A percentile compares a stretch with the other conserved stretches of the same genome.
phyloP scores from a whole-genome alignment of 768 basidiomycete species.

The Boletus pseudopeckii region DNA sequence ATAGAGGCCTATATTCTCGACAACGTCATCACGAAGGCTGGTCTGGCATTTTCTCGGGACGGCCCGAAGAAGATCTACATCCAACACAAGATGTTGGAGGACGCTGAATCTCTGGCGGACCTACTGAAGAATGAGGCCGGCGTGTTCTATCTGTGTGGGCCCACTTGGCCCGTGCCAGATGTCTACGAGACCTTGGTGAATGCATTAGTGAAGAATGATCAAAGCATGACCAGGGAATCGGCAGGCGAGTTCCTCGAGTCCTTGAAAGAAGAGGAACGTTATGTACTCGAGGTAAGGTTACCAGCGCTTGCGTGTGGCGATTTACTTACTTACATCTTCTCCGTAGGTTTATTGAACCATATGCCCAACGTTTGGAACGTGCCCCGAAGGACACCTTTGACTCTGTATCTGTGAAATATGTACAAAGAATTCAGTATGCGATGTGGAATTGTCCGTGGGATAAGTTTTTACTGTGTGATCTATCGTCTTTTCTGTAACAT shows the following conservation, averaged over 20 bases:
- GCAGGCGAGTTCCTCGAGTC: slow-evolving; percentile 85
- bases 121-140: slow-evolving; percentile 73
- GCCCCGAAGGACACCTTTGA: background rate
- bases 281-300: slow-evolving; percentile 77
- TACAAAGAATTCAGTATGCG: background rate
- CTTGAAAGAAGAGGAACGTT: slow-evolving; percentile 94
- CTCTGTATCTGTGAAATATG: background rate
- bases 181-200: slow-evolving; percentile 90
- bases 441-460: background rate
- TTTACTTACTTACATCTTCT: background rate
- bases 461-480: background rate
- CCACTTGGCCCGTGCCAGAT: slow-evolving; percentile 99
- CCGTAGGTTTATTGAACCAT: slow-evolving; percentile 24
- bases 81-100: slow-evolving; percentile 96
- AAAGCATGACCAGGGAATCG: slow-evolving; percentile 54
- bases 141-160: slow-evolving; percentile 95
- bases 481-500: background rate
- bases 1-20: slow-evolving; percentile 91
- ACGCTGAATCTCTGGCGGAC: slow-evolving; percentile 70
- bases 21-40: slow-evolving; percentile 82
- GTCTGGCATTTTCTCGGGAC: slow-evolving; percentile 96
- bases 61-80: slow-evolving; percentile 93
- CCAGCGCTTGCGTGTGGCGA: background rate
- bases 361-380: background rate
- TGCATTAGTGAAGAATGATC: slow-evolving; percentile 64